Conservation (phyloP, 495 filamentous ascomycete species). For the Talaromyces ruber region DNA sequence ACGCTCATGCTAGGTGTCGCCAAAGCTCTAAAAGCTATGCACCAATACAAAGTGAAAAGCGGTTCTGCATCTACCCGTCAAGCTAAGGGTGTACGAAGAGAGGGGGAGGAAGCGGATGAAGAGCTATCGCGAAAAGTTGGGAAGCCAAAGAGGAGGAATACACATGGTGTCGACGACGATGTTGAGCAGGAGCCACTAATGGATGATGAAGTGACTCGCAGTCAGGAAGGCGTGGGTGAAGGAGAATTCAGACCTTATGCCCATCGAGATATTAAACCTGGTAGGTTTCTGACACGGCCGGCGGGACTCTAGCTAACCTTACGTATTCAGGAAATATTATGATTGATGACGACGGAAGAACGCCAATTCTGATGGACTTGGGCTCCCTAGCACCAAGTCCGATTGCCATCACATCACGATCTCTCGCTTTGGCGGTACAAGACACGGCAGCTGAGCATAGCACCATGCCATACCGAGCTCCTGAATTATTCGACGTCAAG, state of each 20-base stretch:
- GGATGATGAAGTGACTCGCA: conserved; percentile 67
- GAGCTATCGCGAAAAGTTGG: conserved; percentile 48
- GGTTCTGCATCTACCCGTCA: conserved; percentile 43
- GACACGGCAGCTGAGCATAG: conserved; percentile 92
- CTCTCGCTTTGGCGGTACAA: conserved; percentile 82
- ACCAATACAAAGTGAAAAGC: conserved; percentile 68
- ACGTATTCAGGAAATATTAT: conserved; percentile 73
- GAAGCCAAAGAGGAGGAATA: conserved; percentile 39
- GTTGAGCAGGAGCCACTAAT: conserved; percentile 78
- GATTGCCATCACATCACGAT: conserved; percentile 86
- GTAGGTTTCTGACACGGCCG: conserved; percentile 30
- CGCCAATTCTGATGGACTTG: conserved; percentile 96
- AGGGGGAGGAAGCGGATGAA: conserved; percentile 52
- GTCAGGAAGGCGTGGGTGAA: conserved; percentile 61
- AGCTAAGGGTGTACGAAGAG: conserved; percentile 50
- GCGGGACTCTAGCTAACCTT: conserved; percentile 9
- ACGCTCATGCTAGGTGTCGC: conserved; percentile 86
- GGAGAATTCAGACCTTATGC: conserved; percentile 77
- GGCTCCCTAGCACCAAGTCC: conserved; percentile 85
- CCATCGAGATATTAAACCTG: conserved; percentile 95
- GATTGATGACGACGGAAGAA: conserved; percentile 79
- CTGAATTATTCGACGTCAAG: conserved; percentile 96
- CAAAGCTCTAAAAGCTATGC: conserved; percentile 78
- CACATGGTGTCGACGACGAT: conserved; percentile 43
- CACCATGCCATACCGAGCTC: conserved; percentile 97